A percentile compares a stretch with the other conserved stretches of the same genome.
Conservation (phyloP, 2,329 filamentous ascomycete species). For the Ceratocystis diversiconidia region DNA sequence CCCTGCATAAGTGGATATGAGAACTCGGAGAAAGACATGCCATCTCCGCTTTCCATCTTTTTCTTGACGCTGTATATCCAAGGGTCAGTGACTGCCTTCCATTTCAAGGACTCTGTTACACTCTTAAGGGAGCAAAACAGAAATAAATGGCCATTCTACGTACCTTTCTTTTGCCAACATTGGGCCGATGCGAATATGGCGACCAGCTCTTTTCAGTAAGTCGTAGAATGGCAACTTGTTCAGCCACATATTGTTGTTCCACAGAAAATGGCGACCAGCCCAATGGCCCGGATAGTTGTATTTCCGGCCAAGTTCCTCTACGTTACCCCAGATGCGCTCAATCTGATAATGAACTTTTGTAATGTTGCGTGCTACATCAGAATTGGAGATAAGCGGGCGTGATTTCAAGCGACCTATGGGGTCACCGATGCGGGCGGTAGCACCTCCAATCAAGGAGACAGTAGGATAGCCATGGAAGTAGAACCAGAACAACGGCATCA, state of each 20-base stretch:
- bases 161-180: slow-evolving; percentile 83
- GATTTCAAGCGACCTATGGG: slow-evolving; percentile 55
- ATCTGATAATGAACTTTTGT: slow-evolving; percentile 56
- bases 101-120: not conserved
- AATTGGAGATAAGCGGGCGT: slow-evolving; percentile 38
- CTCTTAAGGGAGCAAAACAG: not conserved
- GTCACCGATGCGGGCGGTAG: slow-evolving; percentile 66
- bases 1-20: slow-evolving; percentile 84
- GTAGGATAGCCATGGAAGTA: slow-evolving; percentile 60
- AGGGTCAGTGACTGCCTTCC: slow-evolving; percentile 20
- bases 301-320: slow-evolving; percentile 48
- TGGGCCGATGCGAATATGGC: slow-evolving; percentile 60
- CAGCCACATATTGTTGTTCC: slow-evolving; percentile 81
- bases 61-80: slow-evolving; percentile 48
- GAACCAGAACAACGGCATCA: slow-evolving; percentile 77
- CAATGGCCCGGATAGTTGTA: slow-evolving; percentile 50
- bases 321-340: slow-evolving; percentile 58
- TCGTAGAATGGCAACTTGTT: slow-evolving; percentile 57
- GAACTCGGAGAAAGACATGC: slow-evolving; percentile 91
- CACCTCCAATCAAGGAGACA: slow-evolving; percentile 55
- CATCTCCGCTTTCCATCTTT: slow-evolving; percentile 70
- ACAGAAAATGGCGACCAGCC: slow-evolving; percentile 51
- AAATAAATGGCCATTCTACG: slow-evolving; percentile 27
- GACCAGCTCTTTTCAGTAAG: slow-evolving; percentile 59
- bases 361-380: slow-evolving; percentile 47